Evolutionary conservation across 805 yeast species (phyloP), one percentile per base, ranked within the genome.

Genomic region (Saturnispora silvae): DNA sequence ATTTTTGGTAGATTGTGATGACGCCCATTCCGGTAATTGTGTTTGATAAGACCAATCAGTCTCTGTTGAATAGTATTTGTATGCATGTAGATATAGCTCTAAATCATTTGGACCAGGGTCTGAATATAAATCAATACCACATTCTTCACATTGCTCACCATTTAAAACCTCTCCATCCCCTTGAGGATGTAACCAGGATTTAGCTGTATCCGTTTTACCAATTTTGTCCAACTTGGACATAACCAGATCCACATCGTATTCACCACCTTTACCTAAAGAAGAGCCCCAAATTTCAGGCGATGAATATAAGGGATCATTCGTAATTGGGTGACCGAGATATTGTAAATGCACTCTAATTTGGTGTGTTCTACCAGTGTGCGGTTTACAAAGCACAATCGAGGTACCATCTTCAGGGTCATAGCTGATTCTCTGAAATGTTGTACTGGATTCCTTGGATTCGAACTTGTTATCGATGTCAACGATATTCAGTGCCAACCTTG

Each of bases 321-420:
- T 85, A 32, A 89, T 89, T 0, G 97, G 96, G 51, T 65, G 70
- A 0, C 96, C 96, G n/a, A 92, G 48, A 46, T 67, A 80, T 57
- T 87, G 96, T 40, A 92, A 60, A 61, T 92, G 98, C 1, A 92
- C 95, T 42, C 98, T 65, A 35, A 92, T 86, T 54, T 89, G 98
- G 56, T 89, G 98, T 0, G 96, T 85, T 52, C 98, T 67, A 0
- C 98, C 98, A 0, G 98, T 89, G 14, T 70, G 60, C 1, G 98
- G 98, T 45, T 65, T 70, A 57, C 97, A 89, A 42, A 75, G 66
- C 3, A 92, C 95, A 20, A 92, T 67, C 38, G 84, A 74, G 49
- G 64, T 48, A 29, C 67, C 52, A 1, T 81, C 72, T 20, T 19
- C 13, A 5, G 37, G 37, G 57, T 87, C 84, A 50, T 68, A 82